These are phyloP conservation scores for Epichloe brachyelytri DNA, from an alignment of 2,329 filamentous ascomycete genomes.

Conservation along the genomic window DNA sequence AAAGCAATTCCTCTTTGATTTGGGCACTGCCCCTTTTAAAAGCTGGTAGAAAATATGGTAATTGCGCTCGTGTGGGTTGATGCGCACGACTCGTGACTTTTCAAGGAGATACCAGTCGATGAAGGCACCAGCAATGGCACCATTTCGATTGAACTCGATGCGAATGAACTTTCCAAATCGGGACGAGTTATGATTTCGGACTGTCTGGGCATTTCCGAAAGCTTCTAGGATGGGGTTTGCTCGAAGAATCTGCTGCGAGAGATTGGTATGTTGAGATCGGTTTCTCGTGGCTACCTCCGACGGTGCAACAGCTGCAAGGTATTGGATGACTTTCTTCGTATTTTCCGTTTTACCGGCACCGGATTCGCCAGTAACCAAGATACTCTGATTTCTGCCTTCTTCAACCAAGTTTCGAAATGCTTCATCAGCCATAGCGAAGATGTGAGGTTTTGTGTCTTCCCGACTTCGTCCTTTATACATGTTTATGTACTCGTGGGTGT, in stretches of 20 bases:
- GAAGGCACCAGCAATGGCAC: conserved; percentile 87
- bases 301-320: conserved; percentile 85
- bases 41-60: conserved; percentile 98
- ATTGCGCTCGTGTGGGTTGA: conserved; percentile 80
- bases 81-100: conserved; percentile 89
- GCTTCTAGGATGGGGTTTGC: conserved; percentile 96
- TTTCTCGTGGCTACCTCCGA: conserved; percentile 58
- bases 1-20: conserved; percentile 63
- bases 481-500: conserved; percentile 91
- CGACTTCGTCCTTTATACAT: conserved; percentile 89
- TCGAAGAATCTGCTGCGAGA: conserved; percentile 90
- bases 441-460: conserved; percentile 93
- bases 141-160: conserved; percentile 80
- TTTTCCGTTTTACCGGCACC: conserved; percentile 98
- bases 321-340: conserved; percentile 98
- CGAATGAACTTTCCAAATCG: conserved; percentile 98
- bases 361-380: conserved; percentile 93
- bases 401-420: conserved; percentile 93
- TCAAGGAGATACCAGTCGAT: conserved; percentile 98
- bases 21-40: conserved; percentile 66
- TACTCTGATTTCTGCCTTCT: conserved; percentile 92
- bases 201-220: conserved; percentile 95
- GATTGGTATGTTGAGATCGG: conserved; percentile 57
- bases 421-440: conserved; percentile 94
- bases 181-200: conserved; percentile 96